phyloP scores from a whole-genome alignment of 2,329 filamentous ascomycete genomes.

The Hymenoscyphus repandus region DNA sequence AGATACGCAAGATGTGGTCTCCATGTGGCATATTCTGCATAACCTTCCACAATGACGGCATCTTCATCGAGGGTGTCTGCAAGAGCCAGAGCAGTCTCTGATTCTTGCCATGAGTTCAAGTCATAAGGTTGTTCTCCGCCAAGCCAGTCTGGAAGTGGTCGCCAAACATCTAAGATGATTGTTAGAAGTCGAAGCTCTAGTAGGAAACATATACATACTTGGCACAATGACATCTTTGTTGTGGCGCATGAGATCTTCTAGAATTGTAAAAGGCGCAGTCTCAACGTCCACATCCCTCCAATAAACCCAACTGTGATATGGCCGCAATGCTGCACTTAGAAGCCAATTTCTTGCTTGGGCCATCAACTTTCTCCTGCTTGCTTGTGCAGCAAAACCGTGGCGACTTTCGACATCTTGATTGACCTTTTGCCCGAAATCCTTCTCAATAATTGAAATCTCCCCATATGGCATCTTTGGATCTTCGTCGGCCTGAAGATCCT shows the following conservation, averaged over 20 bases:
- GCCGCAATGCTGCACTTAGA: constrained; percentile 83
- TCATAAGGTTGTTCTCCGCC: constrained; percentile 98
- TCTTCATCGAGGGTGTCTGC: constrained; percentile 96
- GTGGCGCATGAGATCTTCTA: constrained; percentile 97
- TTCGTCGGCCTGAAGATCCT: constrained; percentile 72
- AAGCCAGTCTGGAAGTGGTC: constrained; percentile 97
- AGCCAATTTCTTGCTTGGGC: constrained; percentile 97
- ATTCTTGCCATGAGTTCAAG: constrained; percentile 98
- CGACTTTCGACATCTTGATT: constrained; percentile 96
- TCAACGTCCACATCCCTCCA: constrained; percentile 99
- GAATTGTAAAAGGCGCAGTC: constrained; percentile 91
- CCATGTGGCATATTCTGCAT: constrained; percentile 98
- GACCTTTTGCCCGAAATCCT: constrained; percentile 97
- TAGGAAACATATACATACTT: constrained; percentile 56
- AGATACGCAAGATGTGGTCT: constrained; percentile 94
- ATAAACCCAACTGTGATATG: constrained; percentile 98
- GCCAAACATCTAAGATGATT: constrained; percentile 75
- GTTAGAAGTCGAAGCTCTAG: background rate
- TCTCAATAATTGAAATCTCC: constrained; percentile 96
- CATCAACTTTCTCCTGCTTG: constrained; percentile 91
- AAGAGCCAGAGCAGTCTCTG: constrained; percentile 87
- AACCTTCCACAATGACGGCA: constrained; percentile 97
- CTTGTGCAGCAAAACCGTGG: constrained; percentile 95
- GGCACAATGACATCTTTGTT: constrained; percentile 99
- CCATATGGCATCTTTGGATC: constrained; percentile 82